Conservation (phyloP, 2,329 filamentous ascomycete genomes). For the Colletotrichum lini region DNA sequence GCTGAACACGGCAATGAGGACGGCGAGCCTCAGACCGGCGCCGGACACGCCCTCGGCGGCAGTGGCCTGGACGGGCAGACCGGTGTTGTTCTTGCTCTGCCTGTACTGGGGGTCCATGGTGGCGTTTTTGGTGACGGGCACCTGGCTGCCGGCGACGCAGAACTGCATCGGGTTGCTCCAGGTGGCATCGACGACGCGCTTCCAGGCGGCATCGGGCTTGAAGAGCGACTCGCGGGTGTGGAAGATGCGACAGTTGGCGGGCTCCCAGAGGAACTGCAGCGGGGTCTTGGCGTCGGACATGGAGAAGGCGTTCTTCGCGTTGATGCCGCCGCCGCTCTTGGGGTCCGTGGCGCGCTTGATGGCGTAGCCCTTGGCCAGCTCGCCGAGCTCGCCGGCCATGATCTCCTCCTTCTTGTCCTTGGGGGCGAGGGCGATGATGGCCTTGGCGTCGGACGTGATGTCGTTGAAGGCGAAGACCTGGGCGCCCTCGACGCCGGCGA, state of each 20-base stretch:
- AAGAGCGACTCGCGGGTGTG: conserved; percentile 60
- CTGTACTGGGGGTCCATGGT: conserved; percentile 45
- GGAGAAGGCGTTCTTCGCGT: conserved; percentile 55
- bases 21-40: conserved; percentile 25
- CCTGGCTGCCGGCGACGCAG: conserved; percentile 52
- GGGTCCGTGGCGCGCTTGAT: conserved; percentile 47
- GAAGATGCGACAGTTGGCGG: conserved; percentile 63
- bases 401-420: conserved; percentile 42
- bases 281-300: conserved; percentile 52
- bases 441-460: conserved; percentile 48
- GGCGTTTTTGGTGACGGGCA: conserved; percentile 42
- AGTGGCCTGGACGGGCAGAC: conserved; percentile 1
- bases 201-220: conserved; percentile 58
- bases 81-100: conserved; percentile 35
- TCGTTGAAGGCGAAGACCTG: conserved; percentile 52
- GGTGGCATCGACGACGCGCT: conserved; percentile 53
- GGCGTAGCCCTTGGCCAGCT: conserved; percentile 53
- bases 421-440: conserved; percentile 46
- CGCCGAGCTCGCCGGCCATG: conserved; percentile 46
- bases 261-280: conserved; percentile 62
- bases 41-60: conserved; percentile 5
- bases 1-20: conserved; percentile 21
- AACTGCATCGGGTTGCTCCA: conserved; percentile 51
- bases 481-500: conserved; percentile 64
- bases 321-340: conserved; percentile 48